Evolutionary conservation across 1,139 yeast species (phyloP).

Genomic region (Pichia sp.): DNA sequence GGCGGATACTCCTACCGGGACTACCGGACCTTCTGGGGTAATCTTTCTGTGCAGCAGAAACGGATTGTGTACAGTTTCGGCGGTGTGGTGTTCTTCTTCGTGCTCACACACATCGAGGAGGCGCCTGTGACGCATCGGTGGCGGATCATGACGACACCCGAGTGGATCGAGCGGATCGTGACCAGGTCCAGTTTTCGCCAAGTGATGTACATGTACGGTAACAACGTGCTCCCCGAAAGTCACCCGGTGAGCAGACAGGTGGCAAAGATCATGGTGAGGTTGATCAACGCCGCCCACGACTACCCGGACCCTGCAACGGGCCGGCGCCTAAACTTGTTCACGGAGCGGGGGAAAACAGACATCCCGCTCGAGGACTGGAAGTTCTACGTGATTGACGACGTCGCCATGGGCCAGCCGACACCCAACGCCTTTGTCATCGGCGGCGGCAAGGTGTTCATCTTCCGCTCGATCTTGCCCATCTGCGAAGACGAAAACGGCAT

Average conservation of each 20-base stretch:
- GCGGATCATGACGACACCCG: constrained; percentile 71
- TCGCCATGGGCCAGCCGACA: constrained; percentile 42
- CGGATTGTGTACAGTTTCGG: constrained; percentile 19
- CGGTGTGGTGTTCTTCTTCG: constrained; percentile 41
- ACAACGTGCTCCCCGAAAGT: constrained; percentile 45
- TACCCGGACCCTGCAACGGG: constrained; percentile 35
- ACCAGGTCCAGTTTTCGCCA: constrained; percentile 69
- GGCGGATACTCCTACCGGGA: constrained; percentile 1
- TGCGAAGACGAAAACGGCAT: constrained; percentile 83
- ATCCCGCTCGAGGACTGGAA: constrained; percentile 58
- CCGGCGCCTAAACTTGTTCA: constrained; percentile 25
- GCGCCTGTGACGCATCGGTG: constrained; percentile 81
- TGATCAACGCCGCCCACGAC: constrained; percentile 56
- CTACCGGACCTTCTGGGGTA: constrained; percentile 4
- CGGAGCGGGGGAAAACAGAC: constrained; percentile 23
- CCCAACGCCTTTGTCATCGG: constrained; percentile 97
- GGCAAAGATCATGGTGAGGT: constrained; percentile 53
- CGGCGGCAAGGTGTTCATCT: constrained; percentile 92
- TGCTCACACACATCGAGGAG: constrained; percentile 62
- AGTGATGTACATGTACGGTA: constrained; percentile 47
- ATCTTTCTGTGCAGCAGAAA: constrained; percentile 16
- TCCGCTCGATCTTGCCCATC: constrained; percentile 72
- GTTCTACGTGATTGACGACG: constrained; percentile 74
- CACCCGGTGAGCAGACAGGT: constrained; percentile 60
- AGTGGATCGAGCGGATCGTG: constrained; percentile 58